A percentile compares a stretch with the other conserved stretches of the same genome.
Evolutionary conservation across 768 basidiomycete species (phyloP).

Genomic region (Mycena floridula): DNA sequence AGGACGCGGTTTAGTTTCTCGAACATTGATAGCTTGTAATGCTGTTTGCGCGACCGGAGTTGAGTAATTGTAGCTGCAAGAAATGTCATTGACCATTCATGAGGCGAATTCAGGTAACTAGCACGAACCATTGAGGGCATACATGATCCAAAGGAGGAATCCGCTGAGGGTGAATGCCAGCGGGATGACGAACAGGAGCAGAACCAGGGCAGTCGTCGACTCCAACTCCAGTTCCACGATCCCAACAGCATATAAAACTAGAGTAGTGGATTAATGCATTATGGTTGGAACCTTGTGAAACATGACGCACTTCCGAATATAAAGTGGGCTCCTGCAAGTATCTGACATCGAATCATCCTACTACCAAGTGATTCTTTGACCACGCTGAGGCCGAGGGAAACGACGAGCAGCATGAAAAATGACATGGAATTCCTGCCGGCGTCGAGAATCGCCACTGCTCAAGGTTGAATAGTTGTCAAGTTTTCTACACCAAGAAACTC

Average conservation of each 20-base stretch:
- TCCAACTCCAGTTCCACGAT: slow-evolving; percentile 92
- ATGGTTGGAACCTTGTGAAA: neutral
- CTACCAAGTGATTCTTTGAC: slow-evolving; percentile 82
- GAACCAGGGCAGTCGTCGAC: slow-evolving; percentile 76
- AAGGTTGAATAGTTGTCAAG: too few relatives aligned
- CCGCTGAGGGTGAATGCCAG: slow-evolving; percentile 92
- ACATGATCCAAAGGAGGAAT: slow-evolving; percentile 95
- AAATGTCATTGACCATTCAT: slow-evolving; percentile 7
- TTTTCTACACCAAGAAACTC: slow-evolving; percentile 15
- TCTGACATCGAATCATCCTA: slow-evolving; percentile 79
- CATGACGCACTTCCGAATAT: slow-evolving; percentile 86
- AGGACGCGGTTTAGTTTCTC: slow-evolving; percentile 80
- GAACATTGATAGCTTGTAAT: slow-evolving; percentile 87
- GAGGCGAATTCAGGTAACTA: neutral
- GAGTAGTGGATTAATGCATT: neutral
- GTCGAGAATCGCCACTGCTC: slow-evolving; percentile 83
- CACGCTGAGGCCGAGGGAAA: slow-evolving; percentile 87
- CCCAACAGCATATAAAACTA: slow-evolving; percentile 89
- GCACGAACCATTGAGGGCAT: slow-evolving; percentile 73
- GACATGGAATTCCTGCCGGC: slow-evolving; percentile 92
- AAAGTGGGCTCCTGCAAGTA: slow-evolving; percentile 82
- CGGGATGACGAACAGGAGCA: slow-evolving; percentile 89
- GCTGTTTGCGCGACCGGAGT: slow-evolving; percentile 79
- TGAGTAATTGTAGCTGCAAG: slow-evolving; percentile 78
- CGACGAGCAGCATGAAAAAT: slow-evolving; percentile 92